phyloP scores from a whole-genome alignment of 2,329 filamentous ascomycete genomes.

The Beauveria sp. region DNA sequence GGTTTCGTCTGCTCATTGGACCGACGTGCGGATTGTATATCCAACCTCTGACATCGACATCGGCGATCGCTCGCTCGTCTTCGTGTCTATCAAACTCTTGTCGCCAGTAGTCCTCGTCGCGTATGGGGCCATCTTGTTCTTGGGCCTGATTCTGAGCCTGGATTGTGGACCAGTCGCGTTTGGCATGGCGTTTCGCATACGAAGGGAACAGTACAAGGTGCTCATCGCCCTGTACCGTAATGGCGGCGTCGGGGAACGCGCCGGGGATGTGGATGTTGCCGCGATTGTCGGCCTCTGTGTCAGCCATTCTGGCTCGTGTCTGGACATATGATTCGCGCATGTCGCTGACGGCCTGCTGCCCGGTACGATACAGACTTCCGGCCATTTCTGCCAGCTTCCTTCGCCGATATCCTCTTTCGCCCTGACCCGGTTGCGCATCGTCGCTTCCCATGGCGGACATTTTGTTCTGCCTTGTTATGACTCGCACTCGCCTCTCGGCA shows the following conservation, averaged over 20 bases:
- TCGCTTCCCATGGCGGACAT: constrained; percentile 20
- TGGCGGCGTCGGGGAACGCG: constrained; percentile 77
- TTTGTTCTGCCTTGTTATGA: constrained; percentile 18
- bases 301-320: constrained; percentile 31
- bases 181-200: constrained; percentile 71
- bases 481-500: constrained; percentile 19
- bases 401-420: constrained; percentile 63
- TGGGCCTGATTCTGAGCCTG: constrained; percentile 17
- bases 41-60: constrained; percentile 94
- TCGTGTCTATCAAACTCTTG: constrained; percentile 73
- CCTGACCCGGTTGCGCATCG: constrained; percentile 22
- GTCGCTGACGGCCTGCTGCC: constrained; percentile 49
- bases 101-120: constrained; percentile 67
- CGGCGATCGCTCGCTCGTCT: constrained; percentile 77
- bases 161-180: constrained; percentile 29
- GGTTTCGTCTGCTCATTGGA: constrained; percentile 78
- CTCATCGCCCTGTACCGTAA: constrained; percentile 71
- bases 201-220: constrained; percentile 95
- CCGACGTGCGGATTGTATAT: constrained; percentile 80
- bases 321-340: constrained; percentile 53
- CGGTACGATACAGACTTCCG: constrained; percentile 47
- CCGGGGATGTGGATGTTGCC: constrained; percentile 51
- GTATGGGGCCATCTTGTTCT: constrained; percentile 33
- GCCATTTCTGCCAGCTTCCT: constrained; percentile 66
- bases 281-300: constrained; percentile 21